These are phyloP conservation scores for Gossypium turneri DNA, from an alignment of 345 rosid species.

Conservation along the genomic window DNA sequence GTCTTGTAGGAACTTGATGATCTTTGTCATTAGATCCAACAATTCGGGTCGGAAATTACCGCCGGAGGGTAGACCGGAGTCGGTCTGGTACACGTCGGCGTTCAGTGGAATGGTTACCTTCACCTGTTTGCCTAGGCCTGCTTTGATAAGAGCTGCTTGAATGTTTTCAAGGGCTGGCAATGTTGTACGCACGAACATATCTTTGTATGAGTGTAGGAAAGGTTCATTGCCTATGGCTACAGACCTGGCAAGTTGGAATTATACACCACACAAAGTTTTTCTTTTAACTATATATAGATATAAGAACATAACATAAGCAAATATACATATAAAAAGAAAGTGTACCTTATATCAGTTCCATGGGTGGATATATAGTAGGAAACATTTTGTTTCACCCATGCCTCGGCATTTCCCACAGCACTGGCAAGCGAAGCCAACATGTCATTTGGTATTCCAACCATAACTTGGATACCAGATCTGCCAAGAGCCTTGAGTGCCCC, in stretches of 20 bases:
- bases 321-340: neutral
- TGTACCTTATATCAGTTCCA: conserved; percentile 68
- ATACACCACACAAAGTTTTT: neutral
- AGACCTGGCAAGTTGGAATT: conserved; percentile 33
- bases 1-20: conserved; percentile 32
- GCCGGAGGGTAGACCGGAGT: conserved; percentile 63
- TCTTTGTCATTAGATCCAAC: conserved; percentile 51
- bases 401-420: conserved; percentile 50
- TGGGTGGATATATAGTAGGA: conserved; percentile 54
- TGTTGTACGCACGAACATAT: conserved; percentile 45
- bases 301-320: neutral
- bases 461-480: conserved; percentile 79
- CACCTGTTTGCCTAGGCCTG: conserved; percentile 67
- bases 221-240: conserved; percentile 96
- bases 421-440: conserved; percentile 56
- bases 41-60: conserved; percentile 80
- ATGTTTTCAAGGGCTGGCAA: conserved; percentile 84
- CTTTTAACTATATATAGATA: neutral
- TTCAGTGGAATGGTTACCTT: conserved; percentile 80
- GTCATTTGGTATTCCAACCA: conserved; percentile 94
- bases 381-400: conserved; percentile 74
- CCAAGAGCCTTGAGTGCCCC: conserved; percentile 74
- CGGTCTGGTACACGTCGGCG: conserved; percentile 71
- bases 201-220: conserved; percentile 64
- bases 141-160: conserved; percentile 89